Evolutionary conservation across 1,139 yeast genomes (phyloP), one percentile per base, ranked within the genome.

Genomic region (Yamadazyma atmosphaerica): DNA sequence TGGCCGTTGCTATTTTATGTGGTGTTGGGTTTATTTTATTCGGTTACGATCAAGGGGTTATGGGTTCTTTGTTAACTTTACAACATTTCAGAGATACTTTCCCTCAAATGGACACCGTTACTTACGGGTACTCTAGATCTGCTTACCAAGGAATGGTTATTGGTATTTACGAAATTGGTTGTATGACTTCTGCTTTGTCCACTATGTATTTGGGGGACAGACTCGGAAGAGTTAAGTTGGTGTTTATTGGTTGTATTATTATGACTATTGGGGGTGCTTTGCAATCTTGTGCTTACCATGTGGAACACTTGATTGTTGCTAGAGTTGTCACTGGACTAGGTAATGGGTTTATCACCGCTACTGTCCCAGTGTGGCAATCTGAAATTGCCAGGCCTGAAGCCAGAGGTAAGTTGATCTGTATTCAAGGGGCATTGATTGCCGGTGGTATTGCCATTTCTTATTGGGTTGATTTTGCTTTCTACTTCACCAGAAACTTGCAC

Each of bases 11-110:
- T 1, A 38, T 50, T 19, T 52, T 61, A 39, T 63, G 66, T 26
- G 62, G 64, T 19, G 54, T 62, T 23, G 69, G 68, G 2, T 63
- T 63, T 38, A 44, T 61, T 17, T 51, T 65, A 21, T 66, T 65
- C 37, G 80, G 81, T 10, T 72, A 72, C 47, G 76, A 72, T 43
- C 77, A 75, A 49, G 76, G 79, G 28, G 75, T 74, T 22, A 68
- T 73, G 69, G 76, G 77, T 28, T 58, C 69, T 17, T 58, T 74
- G 33, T 56, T 74, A 37, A 69, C 76, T 0, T 56, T 72, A 33
- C 56, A 56, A 3, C 49, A 64, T 3, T 74, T 74, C 44, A 50
- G 63, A 46, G 51, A 61, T 22, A 59, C 65, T 12, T 68, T 74
- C 51, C 73, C 75, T 0, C 51, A 56, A 24, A 61, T 67, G 33